Evolutionary conservation across 257 asterid species (phyloP).

Genomic region (Petrea volubilis): DNA sequence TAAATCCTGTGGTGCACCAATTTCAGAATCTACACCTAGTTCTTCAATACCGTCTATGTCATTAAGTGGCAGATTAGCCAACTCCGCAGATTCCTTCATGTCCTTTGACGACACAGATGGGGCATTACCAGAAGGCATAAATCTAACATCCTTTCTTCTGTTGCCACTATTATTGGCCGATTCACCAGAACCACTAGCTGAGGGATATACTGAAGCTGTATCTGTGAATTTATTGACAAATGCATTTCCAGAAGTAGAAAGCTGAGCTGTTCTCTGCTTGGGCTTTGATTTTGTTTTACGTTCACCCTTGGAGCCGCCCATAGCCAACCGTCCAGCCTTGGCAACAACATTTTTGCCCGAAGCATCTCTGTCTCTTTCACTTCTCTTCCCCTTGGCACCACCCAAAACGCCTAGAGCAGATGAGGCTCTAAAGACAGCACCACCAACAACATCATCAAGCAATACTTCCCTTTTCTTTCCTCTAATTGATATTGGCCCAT

Average conservation of each 20-base stretch:
- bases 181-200: constrained; percentile 52
- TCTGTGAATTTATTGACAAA: constrained; percentile 47
- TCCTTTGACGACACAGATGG: constrained; percentile 38
- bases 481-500: constrained; percentile 67
- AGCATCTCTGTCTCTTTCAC: constrained; percentile 66
- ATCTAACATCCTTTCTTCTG: constrained; percentile 55
- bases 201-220: constrained; percentile 30
- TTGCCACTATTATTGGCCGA: constrained; percentile 35
- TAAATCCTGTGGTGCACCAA: constrained; percentile 74
- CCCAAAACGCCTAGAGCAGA: constrained; percentile 57
- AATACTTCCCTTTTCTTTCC: constrained; percentile 84
- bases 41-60: constrained; percentile 67
- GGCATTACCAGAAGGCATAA: constrained; percentile 45
- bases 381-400: constrained; percentile 86
- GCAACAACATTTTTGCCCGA: constrained; percentile 36
- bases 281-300: constrained; percentile 81
- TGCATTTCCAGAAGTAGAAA: constrained; percentile 70
- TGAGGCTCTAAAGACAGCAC: constrained; percentile 49
- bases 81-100: constrained; percentile 39
- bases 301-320: constrained; percentile 78
- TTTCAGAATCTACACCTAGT: constrained; percentile 66
- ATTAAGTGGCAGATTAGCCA: constrained; percentile 46
- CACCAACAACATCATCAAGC: constrained; percentile 77
- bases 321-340: constrained; percentile 59
- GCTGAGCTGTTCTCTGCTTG: constrained; percentile 85